Evolutionary conservation across 257 asterid genomes (phyloP).

Genomic region (Capsicum rhomboideum): DNA sequence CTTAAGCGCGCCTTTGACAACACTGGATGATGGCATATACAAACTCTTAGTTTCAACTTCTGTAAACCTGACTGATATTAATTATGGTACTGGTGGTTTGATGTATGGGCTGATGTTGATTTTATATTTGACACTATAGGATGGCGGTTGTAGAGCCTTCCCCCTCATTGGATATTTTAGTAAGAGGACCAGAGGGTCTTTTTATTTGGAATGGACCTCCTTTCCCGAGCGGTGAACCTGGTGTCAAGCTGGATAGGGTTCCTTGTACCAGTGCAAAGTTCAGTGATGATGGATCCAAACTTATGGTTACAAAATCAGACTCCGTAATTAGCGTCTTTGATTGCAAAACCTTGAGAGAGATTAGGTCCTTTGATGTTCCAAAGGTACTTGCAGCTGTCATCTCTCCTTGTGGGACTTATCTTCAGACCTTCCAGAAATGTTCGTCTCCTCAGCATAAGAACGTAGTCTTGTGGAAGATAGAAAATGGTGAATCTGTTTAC

Average conservation of each 20-base stretch:
- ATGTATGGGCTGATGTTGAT: background rate
- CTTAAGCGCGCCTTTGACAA: too few species aligned
- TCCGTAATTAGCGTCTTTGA: constrained; percentile 49
- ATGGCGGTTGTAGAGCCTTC: constrained; percentile 56
- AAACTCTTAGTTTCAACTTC: background rate
- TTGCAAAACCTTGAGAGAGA: constrained; percentile 45
- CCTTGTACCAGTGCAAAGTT: constrained; percentile 61
- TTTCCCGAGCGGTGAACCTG: constrained; percentile 61
- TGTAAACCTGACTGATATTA: background rate
- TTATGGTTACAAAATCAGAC: constrained; percentile 58
- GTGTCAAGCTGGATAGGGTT: constrained; percentile 40
- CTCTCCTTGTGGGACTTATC: constrained; percentile 75
- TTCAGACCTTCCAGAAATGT: constrained; percentile 83
- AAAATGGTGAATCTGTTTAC: constrained; percentile 61
- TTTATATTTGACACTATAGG: background rate
- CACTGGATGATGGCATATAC: background rate
- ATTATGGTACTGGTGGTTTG: background rate
- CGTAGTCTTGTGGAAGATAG: constrained; percentile 59
- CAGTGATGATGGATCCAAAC: constrained; percentile 82
- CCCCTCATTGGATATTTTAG: constrained; percentile 57
- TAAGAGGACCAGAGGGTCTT: constrained; percentile 71
- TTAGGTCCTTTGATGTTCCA: constrained; percentile 54
- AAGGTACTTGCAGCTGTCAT: constrained; percentile 78
- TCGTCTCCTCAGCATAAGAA: constrained; percentile 71
- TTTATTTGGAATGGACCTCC: constrained; percentile 88